These are phyloP conservation scores for Suhomyces chickasaworum DNA, from an alignment of 1,139 yeast species.

Conservation along the genomic window DNA sequence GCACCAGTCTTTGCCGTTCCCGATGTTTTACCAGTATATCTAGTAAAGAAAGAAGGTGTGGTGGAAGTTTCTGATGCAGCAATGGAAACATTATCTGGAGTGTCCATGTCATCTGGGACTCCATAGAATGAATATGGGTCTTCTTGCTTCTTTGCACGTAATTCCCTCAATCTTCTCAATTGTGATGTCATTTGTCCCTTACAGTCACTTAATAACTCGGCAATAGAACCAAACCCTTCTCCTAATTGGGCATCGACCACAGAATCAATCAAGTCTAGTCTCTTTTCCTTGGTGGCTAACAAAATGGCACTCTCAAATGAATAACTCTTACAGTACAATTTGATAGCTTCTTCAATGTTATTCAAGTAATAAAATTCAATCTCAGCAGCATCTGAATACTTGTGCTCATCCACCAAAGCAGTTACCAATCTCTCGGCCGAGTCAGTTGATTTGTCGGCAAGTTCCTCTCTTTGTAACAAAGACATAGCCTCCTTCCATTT, in stretches of 20 bases:
- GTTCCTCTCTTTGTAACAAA: conserved; percentile 47
- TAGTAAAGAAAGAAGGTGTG: conserved; percentile 87
- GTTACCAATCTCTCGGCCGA: conserved; percentile 62
- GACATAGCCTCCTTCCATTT: conserved; percentile 86
- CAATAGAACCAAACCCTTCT: conserved; percentile 85
- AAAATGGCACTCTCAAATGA: conserved; percentile 76
- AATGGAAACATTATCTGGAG: conserved; percentile 90
- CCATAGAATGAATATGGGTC: conserved; percentile 89
- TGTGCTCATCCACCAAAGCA: conserved; percentile 66
- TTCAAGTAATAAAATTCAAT: conserved; percentile 65
- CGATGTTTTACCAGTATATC: conserved; percentile 92
- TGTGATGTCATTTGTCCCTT: conserved; percentile 83
- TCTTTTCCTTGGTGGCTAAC: conserved; percentile 49
- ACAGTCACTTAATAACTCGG: conserved; percentile 91
- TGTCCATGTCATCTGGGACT: conserved; percentile 64
- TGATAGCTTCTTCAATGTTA: conserved; percentile 63
- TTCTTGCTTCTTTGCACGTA: conserved; percentile 75
- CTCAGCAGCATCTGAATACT: conserved; percentile 81
- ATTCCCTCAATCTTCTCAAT: conserved; percentile 76
- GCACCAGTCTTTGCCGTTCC: conserved; percentile 98
- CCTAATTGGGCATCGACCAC: conserved; percentile 73
- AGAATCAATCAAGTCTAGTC: conserved; percentile 51
- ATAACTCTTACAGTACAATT: conserved; percentile 73
- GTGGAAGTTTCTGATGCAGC: conserved; percentile 95
- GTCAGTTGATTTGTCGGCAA: conserved; percentile 37